Percentiles rank a stretch among this genome's conserved stretches.
Conservation (phyloP, 2,329 filamentous ascomycete genomes). For the Gremmenia infestans region DNA sequence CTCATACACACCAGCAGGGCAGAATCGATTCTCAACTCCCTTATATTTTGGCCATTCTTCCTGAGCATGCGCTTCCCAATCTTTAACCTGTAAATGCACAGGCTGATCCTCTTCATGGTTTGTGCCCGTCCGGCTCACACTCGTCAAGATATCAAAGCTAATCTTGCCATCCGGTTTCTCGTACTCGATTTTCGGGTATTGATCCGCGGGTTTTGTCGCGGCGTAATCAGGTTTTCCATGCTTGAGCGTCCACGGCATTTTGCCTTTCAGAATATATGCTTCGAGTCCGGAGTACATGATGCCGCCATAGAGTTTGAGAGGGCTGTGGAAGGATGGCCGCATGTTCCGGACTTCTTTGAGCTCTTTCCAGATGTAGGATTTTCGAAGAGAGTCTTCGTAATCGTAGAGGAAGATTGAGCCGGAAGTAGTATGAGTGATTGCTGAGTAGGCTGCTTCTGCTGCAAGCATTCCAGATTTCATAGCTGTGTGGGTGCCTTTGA, state of each 20-base stretch:
- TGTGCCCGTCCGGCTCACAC: conserved; percentile 89
- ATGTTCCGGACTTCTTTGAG: conserved; percentile 95
- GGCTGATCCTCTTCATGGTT: conserved; percentile 99
- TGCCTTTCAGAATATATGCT: conserved; percentile 80
- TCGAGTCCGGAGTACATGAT: conserved; percentile 91
- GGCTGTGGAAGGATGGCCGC: conserved; percentile 86
- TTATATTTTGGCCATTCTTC: conserved; percentile 82
- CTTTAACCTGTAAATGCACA: conserved; percentile 88
- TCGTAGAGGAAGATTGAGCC: conserved; percentile 87
- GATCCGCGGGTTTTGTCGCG: conserved; percentile 72
- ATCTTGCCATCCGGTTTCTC: conserved; percentile 94
- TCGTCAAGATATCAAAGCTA: conserved; percentile 93
- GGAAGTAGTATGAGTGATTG: conserved; percentile 53
- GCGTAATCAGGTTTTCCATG: conserved; percentile 75
- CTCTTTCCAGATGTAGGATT: conserved; percentile 89
- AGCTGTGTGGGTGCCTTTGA: conserved; percentile 96
- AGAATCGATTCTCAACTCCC: conserved; percentile 94
- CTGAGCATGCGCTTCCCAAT: conserved; percentile 87
- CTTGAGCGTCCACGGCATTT: conserved; percentile 85
- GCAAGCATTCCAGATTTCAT: conserved; percentile 98
- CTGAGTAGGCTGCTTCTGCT: conserved; percentile 81
- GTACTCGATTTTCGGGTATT: conserved; percentile 87
- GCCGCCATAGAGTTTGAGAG: conserved; percentile 83
- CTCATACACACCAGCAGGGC: conserved; percentile 95
- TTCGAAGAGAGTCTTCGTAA: conserved; percentile 84